phyloP scores from a whole-genome alignment of 2,329 filamentous ascomycete species.

The Meredithiella fracta region DNA sequence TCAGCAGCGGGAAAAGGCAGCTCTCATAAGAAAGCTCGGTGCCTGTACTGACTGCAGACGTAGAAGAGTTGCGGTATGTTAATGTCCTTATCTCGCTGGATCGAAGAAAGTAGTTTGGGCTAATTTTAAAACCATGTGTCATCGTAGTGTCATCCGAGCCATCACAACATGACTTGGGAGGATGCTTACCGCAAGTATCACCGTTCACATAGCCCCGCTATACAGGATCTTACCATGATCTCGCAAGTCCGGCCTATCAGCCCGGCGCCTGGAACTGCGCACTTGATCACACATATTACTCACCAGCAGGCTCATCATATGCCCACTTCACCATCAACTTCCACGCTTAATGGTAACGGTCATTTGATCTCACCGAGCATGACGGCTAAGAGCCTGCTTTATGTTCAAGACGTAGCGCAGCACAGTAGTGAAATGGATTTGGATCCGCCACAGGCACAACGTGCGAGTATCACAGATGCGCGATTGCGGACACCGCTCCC shows the following conservation, averaged over 20 bases:
- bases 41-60: conserved; percentile 40
- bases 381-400: no score
- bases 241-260: conserved; percentile 30
- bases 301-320: background rate
- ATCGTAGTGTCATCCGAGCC: conserved; percentile 38
- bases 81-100: background rate
- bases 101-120: background rate
- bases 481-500: conserved; percentile 40
- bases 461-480: conserved; percentile 25
- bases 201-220: conserved; percentile 32
- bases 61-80: conserved; percentile 41
- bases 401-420: no score
- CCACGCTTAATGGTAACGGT: background rate
- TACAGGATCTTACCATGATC: conserved; percentile 31
- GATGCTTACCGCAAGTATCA: conserved; percentile 40
- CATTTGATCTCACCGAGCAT: no score
- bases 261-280: conserved; percentile 23
- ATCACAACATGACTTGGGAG: conserved; percentile 46
- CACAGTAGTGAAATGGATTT: conserved; percentile 37
- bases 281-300: background rate
- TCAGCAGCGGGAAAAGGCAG: conserved; percentile 41
- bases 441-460: conserved; percentile 23
- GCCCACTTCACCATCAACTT: background rate
- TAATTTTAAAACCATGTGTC: conserved; percentile 13
- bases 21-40: conserved; percentile 41